phyloP scores from a whole-genome alignment of 768 basidiomycete genomes.

The Suillus brevipes region DNA sequence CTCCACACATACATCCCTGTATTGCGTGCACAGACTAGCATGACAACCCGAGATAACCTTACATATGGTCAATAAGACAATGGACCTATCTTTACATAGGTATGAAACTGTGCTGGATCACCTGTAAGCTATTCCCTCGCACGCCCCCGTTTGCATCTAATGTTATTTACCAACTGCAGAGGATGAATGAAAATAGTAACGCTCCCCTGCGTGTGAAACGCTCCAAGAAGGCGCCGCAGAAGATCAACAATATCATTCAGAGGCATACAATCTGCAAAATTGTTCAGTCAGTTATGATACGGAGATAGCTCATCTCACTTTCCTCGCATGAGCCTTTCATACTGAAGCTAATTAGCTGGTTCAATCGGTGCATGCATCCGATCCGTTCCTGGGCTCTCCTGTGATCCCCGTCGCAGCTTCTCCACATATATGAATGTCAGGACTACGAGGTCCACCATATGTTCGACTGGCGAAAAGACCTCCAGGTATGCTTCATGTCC shows the following conservation, averaged over 20 bases:
- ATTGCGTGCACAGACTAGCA: background rate
- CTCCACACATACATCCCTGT: background rate
- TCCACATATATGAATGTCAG: conserved; percentile 33
- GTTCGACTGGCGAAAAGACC: conserved; percentile 20
- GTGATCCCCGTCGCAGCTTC: conserved; percentile 21
- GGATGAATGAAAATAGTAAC: background rate
- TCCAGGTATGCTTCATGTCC: conserved; percentile 24
- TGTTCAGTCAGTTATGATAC: background rate
- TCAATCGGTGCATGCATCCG: conserved; percentile 6
- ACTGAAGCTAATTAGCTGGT: conserved; percentile 5
- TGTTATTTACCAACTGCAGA: background rate
- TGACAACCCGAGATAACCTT: background rate
- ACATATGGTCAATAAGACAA: background rate
- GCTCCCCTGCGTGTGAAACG: background rate
- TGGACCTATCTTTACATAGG: background rate
- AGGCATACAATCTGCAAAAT: background rate
- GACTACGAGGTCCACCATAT: conserved; percentile 31
- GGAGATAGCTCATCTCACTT: background rate
- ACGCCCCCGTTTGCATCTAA: background rate
- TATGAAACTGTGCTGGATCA: background rate
- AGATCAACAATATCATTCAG: background rate
- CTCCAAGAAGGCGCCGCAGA: background rate
- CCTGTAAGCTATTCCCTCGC: background rate
- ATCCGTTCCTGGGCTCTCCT: conserved; percentile 5
- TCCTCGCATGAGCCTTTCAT: background rate